Evolutionary conservation across 495 filamentous ascomycete genomes (phyloP).

Genomic region (Letharia columbiana): DNA sequence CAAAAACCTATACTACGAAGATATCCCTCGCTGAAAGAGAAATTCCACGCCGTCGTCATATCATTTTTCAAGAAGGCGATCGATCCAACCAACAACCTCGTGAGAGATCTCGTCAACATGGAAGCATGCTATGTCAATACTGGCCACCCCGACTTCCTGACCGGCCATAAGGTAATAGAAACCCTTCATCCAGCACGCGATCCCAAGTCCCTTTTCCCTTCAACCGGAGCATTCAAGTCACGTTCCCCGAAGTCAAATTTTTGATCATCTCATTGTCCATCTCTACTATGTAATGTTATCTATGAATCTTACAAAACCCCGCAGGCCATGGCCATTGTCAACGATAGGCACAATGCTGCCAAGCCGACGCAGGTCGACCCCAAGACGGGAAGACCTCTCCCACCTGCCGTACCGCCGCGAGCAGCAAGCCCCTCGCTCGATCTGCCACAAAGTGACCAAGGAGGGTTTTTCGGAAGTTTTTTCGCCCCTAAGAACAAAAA

Average conservation of each 20-base stretch:
- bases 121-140: slow-evolving; percentile 98
- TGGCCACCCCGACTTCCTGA: slow-evolving; percentile 95
- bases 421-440: slow-evolving; percentile 59
- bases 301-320: slow-evolving; percentile 2
- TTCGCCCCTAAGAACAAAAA: slow-evolving; percentile 99
- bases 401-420: slow-evolving; percentile 53
- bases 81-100: slow-evolving; percentile 96
- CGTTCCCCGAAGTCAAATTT: not conserved
- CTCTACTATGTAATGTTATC: not conserved
- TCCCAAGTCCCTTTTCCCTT: not conserved
- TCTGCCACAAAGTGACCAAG: slow-evolving; percentile 46
- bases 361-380: slow-evolving; percentile 97
- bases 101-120: slow-evolving; percentile 87
- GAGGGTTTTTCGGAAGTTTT: slow-evolving; percentile 94
- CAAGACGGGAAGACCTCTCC: slow-evolving; percentile 94
- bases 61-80: slow-evolving; percentile 95
- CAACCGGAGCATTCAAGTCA: not conserved
- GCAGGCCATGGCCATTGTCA: slow-evolving; percentile 92
- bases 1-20: slow-evolving; percentile 83
- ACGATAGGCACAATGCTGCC: slow-evolving; percentile 56
- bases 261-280: not conserved
- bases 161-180: slow-evolving; percentile 68
- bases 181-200: not conserved
- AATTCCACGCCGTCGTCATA: slow-evolving; percentile 91
- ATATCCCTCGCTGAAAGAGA: slow-evolving; percentile 91